Evolutionary conservation across 768 basidiomycete genomes (phyloP), one percentile per base, ranked within the genome.

Genomic region (Pulveroboletus sp.): DNA sequence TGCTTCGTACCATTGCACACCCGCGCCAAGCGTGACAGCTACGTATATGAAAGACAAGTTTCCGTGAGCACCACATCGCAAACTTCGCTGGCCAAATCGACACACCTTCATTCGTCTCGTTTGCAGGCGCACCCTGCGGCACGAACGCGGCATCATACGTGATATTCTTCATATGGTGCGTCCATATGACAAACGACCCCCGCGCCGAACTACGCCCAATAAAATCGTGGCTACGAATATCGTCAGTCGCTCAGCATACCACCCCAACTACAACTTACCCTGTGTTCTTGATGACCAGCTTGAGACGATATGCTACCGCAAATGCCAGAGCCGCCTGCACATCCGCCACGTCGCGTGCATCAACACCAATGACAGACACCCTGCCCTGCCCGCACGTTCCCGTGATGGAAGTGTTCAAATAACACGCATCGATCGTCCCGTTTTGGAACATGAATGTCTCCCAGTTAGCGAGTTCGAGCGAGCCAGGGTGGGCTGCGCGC

Each of bases 1-100:
- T 25, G 25, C 40, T 39, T 75, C 72, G 17, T 52, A 38, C 74
- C 75, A 78, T 49, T 76, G 73, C 3, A 77, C 74, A 1, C 76
- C 78, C 40, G 75, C 69, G 9, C 65, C 4, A 37, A 79, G 68
- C 16, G 79, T 61, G 35, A 71, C 72, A 68, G 0, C 64, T 66
- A n/a, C 72, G 53, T 4, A 62, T 52, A 16, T 11, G n/a, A n/a
- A 29, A 9, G 5, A 29, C 8, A 29, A 29, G 27, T 29, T 11
- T 29, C 27, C 8, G 27, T 9, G 27, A 73, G 57, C 5, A 66
- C 72, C 6, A 23, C 9, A 45, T 4, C 13, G 9, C 27, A 29
- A 29, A 7, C 4, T 11, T 29, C 27, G 8, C 27, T 2, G 12
- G 12, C 21, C 24, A 16, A 17, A 32, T 24, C 21, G 24, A 12